Evolutionary conservation across 2,329 filamentous ascomycete species (phyloP).

Genomic region (Hirsutella rhossiliensis): DNA sequence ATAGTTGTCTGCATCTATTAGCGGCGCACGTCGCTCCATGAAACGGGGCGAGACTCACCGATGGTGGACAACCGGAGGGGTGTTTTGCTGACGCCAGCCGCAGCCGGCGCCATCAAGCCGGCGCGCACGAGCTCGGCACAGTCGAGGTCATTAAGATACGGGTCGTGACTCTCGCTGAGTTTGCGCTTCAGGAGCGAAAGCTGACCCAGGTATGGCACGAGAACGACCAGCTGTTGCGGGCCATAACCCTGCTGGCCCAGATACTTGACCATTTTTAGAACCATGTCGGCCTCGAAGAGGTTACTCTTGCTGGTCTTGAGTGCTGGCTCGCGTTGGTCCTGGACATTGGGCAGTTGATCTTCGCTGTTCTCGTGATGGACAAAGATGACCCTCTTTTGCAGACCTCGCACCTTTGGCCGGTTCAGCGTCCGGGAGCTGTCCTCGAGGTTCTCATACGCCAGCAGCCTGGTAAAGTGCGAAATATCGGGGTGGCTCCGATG

Average conservation of each 20-base stretch:
- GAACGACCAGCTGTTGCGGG: conserved; percentile 50
- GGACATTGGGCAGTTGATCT: conserved; percentile 24
- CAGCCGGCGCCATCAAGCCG: conserved; percentile 44
- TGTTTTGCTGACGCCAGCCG: conserved; percentile 36
- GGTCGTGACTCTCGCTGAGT: conserved; percentile 46
- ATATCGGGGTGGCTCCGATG: conserved; percentile 61
- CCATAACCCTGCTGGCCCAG: conserved; percentile 60
- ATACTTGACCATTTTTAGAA: conserved; percentile 52
- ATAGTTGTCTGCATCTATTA: conserved; percentile 49
- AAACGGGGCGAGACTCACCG: conserved; percentile 30
- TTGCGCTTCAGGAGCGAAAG: conserved; percentile 42
- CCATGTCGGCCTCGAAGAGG: conserved; percentile 51
- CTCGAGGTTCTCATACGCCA: conserved; percentile 50
- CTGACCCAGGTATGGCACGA: conserved; percentile 65
- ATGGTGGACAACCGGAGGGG: conserved; percentile 55
- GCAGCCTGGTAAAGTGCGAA: conserved; percentile 39
- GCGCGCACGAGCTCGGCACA: conserved; percentile 44
- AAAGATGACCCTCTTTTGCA: conserved; percentile 51
- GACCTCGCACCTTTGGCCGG: conserved; percentile 38
- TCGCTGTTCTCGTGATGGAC: conserved; percentile 51
- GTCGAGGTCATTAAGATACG: conserved; percentile 57
- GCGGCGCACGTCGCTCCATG: background rate
- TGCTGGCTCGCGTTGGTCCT: conserved; percentile 37
- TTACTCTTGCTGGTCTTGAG: conserved; percentile 46
- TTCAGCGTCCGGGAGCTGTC: conserved; percentile 38